Evolutionary conservation across 176 grass and related monocot species (phyloP).

Genomic region (Lolium rigidum): DNA sequence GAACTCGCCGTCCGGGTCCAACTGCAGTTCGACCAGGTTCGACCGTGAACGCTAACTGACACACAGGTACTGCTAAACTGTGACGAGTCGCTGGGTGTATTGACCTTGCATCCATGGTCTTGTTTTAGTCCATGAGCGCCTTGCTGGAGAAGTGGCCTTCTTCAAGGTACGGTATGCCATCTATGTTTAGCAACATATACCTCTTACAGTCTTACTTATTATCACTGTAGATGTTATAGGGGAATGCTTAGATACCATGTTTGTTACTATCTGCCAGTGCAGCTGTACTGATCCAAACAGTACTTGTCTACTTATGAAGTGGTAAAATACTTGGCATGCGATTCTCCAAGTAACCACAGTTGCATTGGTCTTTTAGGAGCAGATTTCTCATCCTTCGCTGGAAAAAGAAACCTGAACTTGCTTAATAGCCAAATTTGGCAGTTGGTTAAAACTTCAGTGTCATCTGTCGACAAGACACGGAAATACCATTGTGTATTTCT

Average conservation of each 20-base stretch:
- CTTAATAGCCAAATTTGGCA: slow-evolving; percentile 2
- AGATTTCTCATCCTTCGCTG: not conserved
- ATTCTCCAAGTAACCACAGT: no score
- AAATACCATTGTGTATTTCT: not conserved
- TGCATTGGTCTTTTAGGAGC: not conserved
- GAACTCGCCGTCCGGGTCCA: slow-evolving; percentile 85
- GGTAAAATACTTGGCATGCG: no score
- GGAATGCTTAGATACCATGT: not conserved
- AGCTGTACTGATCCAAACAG: no score
- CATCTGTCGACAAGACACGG: no score
- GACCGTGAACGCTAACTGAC: slow-evolving; percentile 6
- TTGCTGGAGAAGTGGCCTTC: slow-evolving; percentile 59
- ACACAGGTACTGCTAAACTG: not conserved
- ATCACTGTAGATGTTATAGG: not conserved
- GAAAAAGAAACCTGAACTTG: not conserved
- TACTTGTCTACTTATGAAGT: no score
- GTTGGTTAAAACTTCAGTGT: not conserved
- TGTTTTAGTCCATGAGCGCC: slow-evolving; percentile 74
- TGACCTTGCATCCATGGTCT: slow-evolving; percentile 13
- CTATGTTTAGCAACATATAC: not conserved
- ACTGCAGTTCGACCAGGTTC: slow-evolving; percentile 88
- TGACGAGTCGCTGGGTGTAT: not conserved
- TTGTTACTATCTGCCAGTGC: not conserved
- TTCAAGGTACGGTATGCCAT: slow-evolving; percentile 62
- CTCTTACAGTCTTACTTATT: no score